Evolutionary conservation across 148 eudicot species (phyloP).

Genomic region (Persicaria tinctoria): DNA sequence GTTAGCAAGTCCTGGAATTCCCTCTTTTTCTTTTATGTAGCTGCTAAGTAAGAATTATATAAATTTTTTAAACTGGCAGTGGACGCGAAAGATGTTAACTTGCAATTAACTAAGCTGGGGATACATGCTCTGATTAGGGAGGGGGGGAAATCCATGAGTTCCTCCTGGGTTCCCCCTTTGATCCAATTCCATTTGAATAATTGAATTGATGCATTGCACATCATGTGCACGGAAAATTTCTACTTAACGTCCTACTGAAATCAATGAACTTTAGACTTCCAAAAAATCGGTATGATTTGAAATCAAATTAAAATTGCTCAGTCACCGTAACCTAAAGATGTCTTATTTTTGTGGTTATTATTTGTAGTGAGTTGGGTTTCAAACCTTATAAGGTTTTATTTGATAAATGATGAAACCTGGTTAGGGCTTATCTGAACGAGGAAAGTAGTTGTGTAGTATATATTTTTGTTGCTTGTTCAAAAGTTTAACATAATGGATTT

Average conservation of each 20-base stretch:
- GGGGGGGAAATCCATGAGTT: not conserved
- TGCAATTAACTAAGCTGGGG: not conserved
- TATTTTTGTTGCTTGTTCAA: not conserved
- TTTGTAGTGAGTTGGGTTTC: no score
- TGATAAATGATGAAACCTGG: not conserved
- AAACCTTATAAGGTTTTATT: not conserved
- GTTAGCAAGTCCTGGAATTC: slow-evolving; percentile 19
- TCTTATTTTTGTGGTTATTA: no score
- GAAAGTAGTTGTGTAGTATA: not conserved
- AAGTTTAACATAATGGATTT: not conserved
- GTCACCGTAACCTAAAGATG: no score
- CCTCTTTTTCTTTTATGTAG: not conserved
- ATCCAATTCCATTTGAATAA: not conserved
- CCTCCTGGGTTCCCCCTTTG: not conserved
- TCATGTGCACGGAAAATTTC: not conserved
- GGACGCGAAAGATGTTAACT: not conserved
- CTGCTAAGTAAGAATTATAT: not conserved
- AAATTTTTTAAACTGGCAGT: not conserved
- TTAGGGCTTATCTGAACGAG: not conserved
- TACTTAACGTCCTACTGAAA: not conserved
- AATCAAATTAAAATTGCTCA: not conserved
- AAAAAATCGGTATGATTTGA: not conserved
- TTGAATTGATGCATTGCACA: not conserved
- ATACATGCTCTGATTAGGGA: not conserved
- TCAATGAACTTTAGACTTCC: not conserved